Percentiles rank a stretch among this genome's conserved stretches.
Evolutionary conservation across 2,329 filamentous ascomycete species (phyloP).

Genomic region (Elsinoe perseae): DNA sequence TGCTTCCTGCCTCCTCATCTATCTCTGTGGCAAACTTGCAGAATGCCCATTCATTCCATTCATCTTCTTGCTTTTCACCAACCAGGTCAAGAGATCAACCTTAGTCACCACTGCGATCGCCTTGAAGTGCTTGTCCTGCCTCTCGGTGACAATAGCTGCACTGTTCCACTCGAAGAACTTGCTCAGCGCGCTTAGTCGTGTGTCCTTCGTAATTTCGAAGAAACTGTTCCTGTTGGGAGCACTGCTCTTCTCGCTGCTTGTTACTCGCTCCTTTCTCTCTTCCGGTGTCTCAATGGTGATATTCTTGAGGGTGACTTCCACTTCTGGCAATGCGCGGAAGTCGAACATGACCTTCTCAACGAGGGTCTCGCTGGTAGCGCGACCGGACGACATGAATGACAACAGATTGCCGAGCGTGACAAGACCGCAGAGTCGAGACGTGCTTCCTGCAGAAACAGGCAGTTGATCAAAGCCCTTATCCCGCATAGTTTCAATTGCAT

Average conservation of each 20-base stretch:
- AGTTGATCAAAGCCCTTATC: slow-evolving; percentile 98
- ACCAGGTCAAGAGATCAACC: slow-evolving; percentile 87
- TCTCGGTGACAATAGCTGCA: slow-evolving; percentile 86
- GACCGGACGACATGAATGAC: slow-evolving; percentile 77
- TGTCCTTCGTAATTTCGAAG: slow-evolving; percentile 89
- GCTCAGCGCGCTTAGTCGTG: slow-evolving; percentile 72
- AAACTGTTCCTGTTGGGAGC: slow-evolving; percentile 58
- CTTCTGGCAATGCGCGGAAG: slow-evolving; percentile 78
- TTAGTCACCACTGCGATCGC: slow-evolving; percentile 90
- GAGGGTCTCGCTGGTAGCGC: slow-evolving; percentile 63
- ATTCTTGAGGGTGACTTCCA: slow-evolving; percentile 78
- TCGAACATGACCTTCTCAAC: slow-evolving; percentile 95
- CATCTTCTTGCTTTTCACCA: slow-evolving; percentile 58
- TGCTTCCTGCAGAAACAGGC: slow-evolving; percentile 64
- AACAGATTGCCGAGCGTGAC: slow-evolving; percentile 93
- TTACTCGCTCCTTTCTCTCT: slow-evolving; percentile 27
- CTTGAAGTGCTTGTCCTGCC: slow-evolving; percentile 51
- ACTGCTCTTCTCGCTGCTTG: slow-evolving; percentile 29
- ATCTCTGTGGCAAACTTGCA: slow-evolving; percentile 6
- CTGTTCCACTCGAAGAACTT: slow-evolving; percentile 98
- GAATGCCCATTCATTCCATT: slow-evolving; percentile 16
- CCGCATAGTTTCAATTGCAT: slow-evolving; percentile 95
- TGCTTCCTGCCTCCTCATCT: neutral
- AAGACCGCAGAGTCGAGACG: slow-evolving; percentile 69
- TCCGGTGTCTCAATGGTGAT: slow-evolving; percentile 40